Evolutionary conservation across 305 asterid species (phyloP), one percentile per base, ranked within the genome.

Genomic region (Solanum aculeatissimum): DNA sequence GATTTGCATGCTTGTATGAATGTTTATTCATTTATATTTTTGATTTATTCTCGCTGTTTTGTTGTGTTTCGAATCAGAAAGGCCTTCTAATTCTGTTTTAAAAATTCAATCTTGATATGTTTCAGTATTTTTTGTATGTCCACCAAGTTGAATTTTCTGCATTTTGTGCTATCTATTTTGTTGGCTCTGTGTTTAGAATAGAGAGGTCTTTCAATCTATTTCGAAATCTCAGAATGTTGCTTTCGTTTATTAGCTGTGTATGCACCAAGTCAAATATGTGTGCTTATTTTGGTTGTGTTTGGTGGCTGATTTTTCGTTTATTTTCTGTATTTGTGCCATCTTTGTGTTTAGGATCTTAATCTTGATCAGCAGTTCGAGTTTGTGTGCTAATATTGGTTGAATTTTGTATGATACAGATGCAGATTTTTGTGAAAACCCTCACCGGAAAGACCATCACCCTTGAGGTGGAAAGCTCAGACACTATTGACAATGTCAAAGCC

Each of bases 381-480:
- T 29, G 11, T 42, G 32, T 32, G 10, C 57, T 49, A 2, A 15
- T 55, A 1, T 54, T 32, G 16, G 45, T 65, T 51, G 15, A 16
- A 38, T 57, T 68, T 9, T 45, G 14, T 7, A 3, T 21, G 3
- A 6, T 58, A 47, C 89, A 87, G 89, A 89, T 89, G 91, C 91
- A 89, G 47, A 89, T 89, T 42, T 89, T 86, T 54, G 89, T 86
- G 5, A 86, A 86, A 49, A 86, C 89, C 12, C 75, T 86, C 4
- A 86, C 88, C 9, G 88, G 88, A 1, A 86, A 86, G 54, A 86
- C 88, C 5, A 85, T 85, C 2, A 81, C 87, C 29, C 81, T 85
- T 4, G 87, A 70, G 75, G 87, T 85, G 6, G 88, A 86, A 15
- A 86, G 88, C 29, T 86, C 88, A 0, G 88, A 86, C 84, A 77